phyloP scores from a whole-genome alignment of 2,329 filamentous ascomycete genomes.

The Diaporthe caulivora region DNA sequence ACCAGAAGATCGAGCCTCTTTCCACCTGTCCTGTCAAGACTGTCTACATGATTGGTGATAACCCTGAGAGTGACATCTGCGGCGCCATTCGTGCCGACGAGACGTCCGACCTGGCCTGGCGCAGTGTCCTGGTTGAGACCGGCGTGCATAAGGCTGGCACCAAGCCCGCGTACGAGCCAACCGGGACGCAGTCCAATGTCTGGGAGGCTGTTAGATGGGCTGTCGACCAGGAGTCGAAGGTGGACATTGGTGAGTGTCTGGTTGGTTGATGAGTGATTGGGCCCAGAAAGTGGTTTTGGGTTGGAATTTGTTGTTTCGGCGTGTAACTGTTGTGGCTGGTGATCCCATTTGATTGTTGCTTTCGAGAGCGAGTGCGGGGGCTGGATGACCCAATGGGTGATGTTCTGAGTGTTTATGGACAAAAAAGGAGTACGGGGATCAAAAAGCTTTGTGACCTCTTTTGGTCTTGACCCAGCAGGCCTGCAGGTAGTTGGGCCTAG shows the following conservation, averaged over 20 bases:
- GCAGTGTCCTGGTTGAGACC: slow-evolving; percentile 74
- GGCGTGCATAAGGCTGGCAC: slow-evolving; percentile 68
- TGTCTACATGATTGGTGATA: slow-evolving; percentile 82
- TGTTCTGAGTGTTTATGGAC: background rate
- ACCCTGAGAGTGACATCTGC: slow-evolving; percentile 75
- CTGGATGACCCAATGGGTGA: background rate
- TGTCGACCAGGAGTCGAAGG: slow-evolving; percentile 4
- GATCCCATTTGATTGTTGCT: background rate
- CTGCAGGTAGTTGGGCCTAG: background rate
- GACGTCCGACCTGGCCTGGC: slow-evolving; percentile 68
- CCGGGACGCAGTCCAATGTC: slow-evolving; percentile 71
- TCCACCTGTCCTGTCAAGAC: slow-evolving; percentile 50
- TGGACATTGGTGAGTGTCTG: slow-evolving; percentile 12
- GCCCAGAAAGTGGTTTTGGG: background rate
- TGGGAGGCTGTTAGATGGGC: slow-evolving; percentile 75
- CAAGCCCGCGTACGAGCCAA: slow-evolving; percentile 65
- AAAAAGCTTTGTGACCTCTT: background rate
- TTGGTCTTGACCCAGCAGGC: background rate
- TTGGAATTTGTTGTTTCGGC: background rate
- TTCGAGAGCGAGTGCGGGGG: background rate
- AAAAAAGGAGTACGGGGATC: background rate
- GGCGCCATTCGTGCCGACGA: slow-evolving; percentile 60
- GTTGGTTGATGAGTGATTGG: background rate
- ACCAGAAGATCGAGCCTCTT: slow-evolving; percentile 37
- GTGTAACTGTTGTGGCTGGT: background rate